Conservation (phyloP, 192 early-diverging fungal genomes). For the Coemansia aciculifera region DNA sequence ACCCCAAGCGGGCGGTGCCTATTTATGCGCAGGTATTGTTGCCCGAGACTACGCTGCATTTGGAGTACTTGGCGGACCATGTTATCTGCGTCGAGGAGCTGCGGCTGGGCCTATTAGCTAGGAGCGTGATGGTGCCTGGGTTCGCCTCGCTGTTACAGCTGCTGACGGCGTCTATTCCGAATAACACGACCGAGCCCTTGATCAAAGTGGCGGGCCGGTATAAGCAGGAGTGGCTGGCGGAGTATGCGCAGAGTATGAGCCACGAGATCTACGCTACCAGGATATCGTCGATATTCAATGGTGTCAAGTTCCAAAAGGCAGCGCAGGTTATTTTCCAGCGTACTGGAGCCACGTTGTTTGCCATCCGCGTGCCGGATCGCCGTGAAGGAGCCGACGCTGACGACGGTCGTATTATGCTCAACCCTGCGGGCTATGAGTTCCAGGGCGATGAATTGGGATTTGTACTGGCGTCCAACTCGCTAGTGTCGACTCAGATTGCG, state of each 20-base stretch:
- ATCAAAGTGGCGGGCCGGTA: conserved; percentile 26
- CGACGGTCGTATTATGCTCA: conserved; percentile 51
- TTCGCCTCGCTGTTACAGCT: conserved; percentile 69
- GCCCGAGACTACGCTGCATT: conserved; percentile 71
- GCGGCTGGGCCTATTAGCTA: conserved; percentile 67
- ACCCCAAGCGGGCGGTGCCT: conserved; percentile 22
- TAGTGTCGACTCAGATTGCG: conserved; percentile 47
- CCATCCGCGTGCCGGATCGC: conserved; percentile 41
- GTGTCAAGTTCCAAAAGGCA: conserved; percentile 58
- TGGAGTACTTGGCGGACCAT: conserved; percentile 70
- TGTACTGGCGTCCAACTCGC: conserved; percentile 55
- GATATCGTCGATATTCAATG: conserved; percentile 52
- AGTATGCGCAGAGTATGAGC: conserved; percentile 62
- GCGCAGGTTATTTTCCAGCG: conserved; percentile 60
- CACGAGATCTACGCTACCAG: conserved; percentile 67
- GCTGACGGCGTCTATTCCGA: conserved; percentile 67
- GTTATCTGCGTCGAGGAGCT: conserved; percentile 74
- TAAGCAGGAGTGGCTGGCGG: conserved; percentile 57
- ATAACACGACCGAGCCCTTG: conserved; percentile 48
- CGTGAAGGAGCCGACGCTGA: conserved; percentile 2
- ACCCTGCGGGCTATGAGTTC: conserved; percentile 61
- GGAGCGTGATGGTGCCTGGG: conserved; percentile 68
- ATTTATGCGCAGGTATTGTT: conserved; percentile 65
- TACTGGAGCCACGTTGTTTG: conserved; percentile 64
- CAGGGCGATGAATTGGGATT: conserved; percentile 66